These are phyloP conservation scores for Beauveria medogensis DNA, from an alignment of 2,329 filamentous ascomycete genomes.

Conservation along the genomic window DNA sequence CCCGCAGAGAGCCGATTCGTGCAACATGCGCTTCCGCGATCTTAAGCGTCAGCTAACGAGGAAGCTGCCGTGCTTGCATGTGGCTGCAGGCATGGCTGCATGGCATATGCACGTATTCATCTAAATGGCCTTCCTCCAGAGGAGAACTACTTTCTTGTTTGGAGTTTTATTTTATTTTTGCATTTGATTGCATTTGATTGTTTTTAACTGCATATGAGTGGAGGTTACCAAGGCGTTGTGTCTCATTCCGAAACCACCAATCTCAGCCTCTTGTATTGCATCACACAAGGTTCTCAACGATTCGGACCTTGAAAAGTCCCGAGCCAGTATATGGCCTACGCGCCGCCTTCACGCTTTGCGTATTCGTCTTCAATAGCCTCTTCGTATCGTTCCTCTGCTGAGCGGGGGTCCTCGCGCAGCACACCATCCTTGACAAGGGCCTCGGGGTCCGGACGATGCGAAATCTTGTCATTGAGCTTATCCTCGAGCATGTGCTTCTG, in stretches of 20 bases:
- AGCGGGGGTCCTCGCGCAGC: slow-evolving; percentile 58
- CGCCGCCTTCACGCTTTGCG: slow-evolving; percentile 54
- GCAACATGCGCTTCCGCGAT: neutral
- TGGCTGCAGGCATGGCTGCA: neutral
- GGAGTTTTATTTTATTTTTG: neutral
- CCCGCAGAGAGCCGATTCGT: neutral
- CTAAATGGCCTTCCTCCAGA: neutral
- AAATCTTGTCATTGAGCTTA: slow-evolving; percentile 78
- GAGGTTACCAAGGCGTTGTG: neutral
- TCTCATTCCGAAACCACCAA: slow-evolving; percentile 5
- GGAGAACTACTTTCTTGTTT: neutral
- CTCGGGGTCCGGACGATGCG: slow-evolving; percentile 67
- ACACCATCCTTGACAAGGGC: slow-evolving; percentile 74
- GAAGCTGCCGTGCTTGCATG: neutral
- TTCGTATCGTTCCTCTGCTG: slow-evolving; percentile 47
- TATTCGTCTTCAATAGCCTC: slow-evolving; percentile 58
- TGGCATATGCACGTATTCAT: neutral
- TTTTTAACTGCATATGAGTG: neutral
- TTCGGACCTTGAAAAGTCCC: neutral
- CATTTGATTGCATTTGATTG: neutral
- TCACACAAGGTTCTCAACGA: neutral
- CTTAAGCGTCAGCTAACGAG: neutral
- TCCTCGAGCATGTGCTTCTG: slow-evolving; percentile 83
- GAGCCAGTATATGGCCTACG: slow-evolving; percentile 27
- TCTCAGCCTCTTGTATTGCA: neutral